Percentiles rank a stretch among this genome's conserved stretches.
Conservation (phyloP, 2,329 filamentous ascomycete species). For the Penicillium janthinellum region DNA sequence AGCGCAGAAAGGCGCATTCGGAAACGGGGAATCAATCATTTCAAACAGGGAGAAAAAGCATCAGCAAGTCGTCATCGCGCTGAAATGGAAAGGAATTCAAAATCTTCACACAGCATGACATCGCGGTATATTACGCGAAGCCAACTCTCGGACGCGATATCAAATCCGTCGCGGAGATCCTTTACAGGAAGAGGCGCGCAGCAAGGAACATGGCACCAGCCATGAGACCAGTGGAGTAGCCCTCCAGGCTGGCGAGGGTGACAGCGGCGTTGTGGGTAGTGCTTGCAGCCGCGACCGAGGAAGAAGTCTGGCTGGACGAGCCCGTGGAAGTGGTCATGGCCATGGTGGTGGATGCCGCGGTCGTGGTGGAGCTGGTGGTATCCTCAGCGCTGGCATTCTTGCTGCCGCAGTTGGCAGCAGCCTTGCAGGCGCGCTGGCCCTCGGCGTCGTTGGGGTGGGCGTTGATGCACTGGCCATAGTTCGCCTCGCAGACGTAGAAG, state of each 20-base stretch:
- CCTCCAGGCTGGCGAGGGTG: constrained; percentile 41
- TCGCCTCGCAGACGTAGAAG: constrained; percentile 60
- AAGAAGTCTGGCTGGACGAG: constrained; percentile 27
- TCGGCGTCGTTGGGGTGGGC: constrained; percentile 49
- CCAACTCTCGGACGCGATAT: constrained; percentile 3
- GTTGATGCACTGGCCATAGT: constrained; percentile 53
- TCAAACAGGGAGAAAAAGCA: constrained; percentile 3
- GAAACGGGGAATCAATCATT: constrained; percentile 22
- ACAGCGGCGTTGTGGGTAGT: constrained; percentile 47
- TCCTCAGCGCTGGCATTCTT: constrained; percentile 45
- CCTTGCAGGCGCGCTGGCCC: constrained; percentile 52
- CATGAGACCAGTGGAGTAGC: constrained; percentile 54
- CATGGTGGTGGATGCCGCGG: constrained; percentile 30
- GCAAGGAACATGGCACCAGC: constrained; percentile 57
- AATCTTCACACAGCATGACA: constrained; percentile 14
- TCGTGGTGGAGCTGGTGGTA: constrained; percentile 24
- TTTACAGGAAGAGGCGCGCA: constrained; percentile 61
- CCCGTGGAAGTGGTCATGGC: constrained; percentile 37
- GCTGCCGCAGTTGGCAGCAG: constrained; percentile 55
- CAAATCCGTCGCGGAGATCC: neutral
- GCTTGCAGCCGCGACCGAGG: constrained; percentile 31
- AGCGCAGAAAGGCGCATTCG: constrained; percentile 12
- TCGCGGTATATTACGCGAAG: neutral
- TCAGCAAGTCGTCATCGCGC: constrained; percentile 17
- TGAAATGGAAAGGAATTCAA: constrained; percentile 15